Percentiles rank a stretch among this genome's conserved stretches.
phyloP scores from a whole-genome alignment of 306 rosid species.

The Begonia masoniana region DNA sequence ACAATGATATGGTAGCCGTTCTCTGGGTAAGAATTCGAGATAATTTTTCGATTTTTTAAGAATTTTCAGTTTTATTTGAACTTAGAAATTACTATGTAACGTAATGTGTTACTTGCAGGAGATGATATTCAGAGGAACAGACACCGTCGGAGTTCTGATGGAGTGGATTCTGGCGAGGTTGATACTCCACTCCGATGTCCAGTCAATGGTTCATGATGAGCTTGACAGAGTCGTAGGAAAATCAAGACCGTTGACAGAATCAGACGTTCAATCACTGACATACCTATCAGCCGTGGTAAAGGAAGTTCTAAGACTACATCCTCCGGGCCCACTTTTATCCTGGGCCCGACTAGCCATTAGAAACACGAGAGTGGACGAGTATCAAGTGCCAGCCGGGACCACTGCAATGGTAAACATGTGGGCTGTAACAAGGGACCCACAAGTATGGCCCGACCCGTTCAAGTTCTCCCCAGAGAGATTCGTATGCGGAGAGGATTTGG shows the following conservation, averaged over 20 bases:
- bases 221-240: conserved; percentile 39
- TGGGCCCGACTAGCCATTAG: conserved; percentile 83
- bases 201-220: conserved; percentile 45
- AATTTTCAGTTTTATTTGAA: too few relatives aligned
- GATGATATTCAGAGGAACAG: conserved; percentile 92
- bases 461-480: conserved; percentile 59
- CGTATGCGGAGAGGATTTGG: background rate
- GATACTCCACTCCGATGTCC: conserved; percentile 50
- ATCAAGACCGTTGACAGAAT: conserved; percentile 39
- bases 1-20: conserved; percentile 83
- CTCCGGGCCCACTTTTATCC: conserved; percentile 89
- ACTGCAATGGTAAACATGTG: conserved; percentile 90
- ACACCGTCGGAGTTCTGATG: conserved; percentile 67
- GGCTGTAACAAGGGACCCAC: conserved; percentile 68
- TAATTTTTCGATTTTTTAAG: too few relatives aligned
- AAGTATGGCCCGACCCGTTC: conserved; percentile 48
- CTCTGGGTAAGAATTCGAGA: conserved; percentile 48
- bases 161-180: conserved; percentile 82
- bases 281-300: conserved; percentile 68
- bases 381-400: conserved; percentile 74
- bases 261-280: conserved; percentile 24
- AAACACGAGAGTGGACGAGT: conserved; percentile 57
- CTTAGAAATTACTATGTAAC: too few relatives aligned
- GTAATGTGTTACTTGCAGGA: conserved; percentile 24
- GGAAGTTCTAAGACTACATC: conserved; percentile 77